Base-by-base conservation (phyloP, 805 yeast species). In the Torulaspora indica region DNA sequence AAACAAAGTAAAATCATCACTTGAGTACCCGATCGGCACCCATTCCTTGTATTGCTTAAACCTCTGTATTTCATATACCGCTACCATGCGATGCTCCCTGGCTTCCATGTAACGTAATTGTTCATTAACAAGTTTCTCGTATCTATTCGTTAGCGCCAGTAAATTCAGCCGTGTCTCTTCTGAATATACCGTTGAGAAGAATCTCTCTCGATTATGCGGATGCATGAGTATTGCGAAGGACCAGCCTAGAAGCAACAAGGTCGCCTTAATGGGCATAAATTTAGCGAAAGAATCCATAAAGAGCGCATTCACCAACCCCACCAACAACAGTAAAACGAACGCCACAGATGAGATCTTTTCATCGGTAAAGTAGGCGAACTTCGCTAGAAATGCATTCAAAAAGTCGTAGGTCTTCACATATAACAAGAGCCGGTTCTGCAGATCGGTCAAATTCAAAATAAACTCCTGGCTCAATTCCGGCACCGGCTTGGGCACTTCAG, bases 401-500 rank as follows among this genome's bases (percentile, higher is more conserved):
- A 72, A 71, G 63, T 88, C 91, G 73, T 81, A 87, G 0, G 71
- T 64, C 9, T 68, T 61, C 8, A 83, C 80, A 60, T 82, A 86
- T 10, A 80, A 56, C 24, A 81, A 58, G 86, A 85, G 81, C 56
- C 80, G 82, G 59, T 88, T 88, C 58, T 88, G 96, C 46, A 87
- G 69, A 67, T 88, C 96, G 1, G 95, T 85, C 55, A 85, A 69
- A 59, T 88, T 88, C 45, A 87, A 59, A 15, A 82, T 64, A 58
- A 87, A 88, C 59, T 88, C 95, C 43, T 85, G 71, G 25, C 90
- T 81, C 39, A 85, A 71, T 61, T 87, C 88, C 4, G 90, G 84
- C 6, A 81, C 85, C 0, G 95, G 93, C 48, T 76, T 77, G 2
- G 88, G 85, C 2, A 74, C 56, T 27, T 68, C 73, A 20, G 77